These are phyloP conservation scores for Boletus speciosus DNA, from an alignment of 768 basidiomycete species.

Conservation along the genomic window DNA sequence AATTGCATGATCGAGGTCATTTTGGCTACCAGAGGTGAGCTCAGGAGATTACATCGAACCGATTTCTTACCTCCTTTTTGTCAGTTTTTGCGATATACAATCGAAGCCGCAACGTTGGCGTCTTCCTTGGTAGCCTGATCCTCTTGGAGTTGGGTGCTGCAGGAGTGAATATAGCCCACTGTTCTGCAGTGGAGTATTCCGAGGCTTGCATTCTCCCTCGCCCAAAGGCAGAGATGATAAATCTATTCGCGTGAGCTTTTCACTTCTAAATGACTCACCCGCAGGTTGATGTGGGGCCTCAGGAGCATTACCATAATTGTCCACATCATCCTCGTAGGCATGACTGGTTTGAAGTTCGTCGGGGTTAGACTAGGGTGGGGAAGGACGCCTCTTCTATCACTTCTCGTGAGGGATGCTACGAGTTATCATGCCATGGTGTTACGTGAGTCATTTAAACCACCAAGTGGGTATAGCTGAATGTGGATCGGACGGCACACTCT, in stretches of 20 bases:
- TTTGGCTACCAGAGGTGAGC: constrained; percentile 20
- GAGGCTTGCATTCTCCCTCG: no score
- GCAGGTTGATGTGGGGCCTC: not conserved
- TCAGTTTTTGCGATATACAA: constrained; percentile 32
- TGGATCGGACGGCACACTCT: not conserved
- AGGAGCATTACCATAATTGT: constrained; percentile 22
- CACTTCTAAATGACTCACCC: not conserved
- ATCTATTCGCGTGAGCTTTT: constrained; percentile 16
- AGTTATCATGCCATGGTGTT: constrained; percentile 42
- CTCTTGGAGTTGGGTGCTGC: no score
- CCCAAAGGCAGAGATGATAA: no score
- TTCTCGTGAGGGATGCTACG: constrained; percentile 45
- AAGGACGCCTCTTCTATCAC: constrained; percentile 37
- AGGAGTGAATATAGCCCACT: no score
- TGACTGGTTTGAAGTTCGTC: constrained; percentile 34
- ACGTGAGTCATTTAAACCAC: constrained; percentile 22
- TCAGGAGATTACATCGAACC: not conserved
- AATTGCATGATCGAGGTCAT: constrained; percentile 18
- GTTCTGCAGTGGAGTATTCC: no score
- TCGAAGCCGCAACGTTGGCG: constrained; percentile 29
- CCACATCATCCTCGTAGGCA: constrained; percentile 38
- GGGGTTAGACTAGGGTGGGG: constrained; percentile 40
- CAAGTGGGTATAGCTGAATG: not conserved
- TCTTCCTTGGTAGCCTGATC: constrained; percentile 1
- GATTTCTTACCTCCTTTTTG: not conserved